Conservation (phyloP, 2,329 filamentous ascomycete species). For the Reticulascus tulasneorum region DNA sequence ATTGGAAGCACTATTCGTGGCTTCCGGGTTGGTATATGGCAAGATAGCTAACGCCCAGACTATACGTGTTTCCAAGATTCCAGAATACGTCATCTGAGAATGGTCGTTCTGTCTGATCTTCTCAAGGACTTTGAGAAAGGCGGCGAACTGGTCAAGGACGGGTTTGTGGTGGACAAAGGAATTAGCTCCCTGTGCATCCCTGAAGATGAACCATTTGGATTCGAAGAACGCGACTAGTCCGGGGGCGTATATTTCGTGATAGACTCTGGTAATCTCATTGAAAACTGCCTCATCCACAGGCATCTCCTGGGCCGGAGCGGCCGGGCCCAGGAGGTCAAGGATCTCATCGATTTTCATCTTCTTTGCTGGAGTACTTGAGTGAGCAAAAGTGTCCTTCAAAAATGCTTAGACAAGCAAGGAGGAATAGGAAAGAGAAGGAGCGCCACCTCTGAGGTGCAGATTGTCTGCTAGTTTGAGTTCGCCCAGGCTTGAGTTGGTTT, state of each 20-base stretch:
- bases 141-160: constrained; percentile 63
- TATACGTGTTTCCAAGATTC: constrained; percentile 52
- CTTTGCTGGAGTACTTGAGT: constrained; percentile 47
- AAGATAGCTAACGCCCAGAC: constrained; percentile 58
- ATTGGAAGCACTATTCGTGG: constrained; percentile 28
- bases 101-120: constrained; percentile 46
- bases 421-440: constrained; percentile 30
- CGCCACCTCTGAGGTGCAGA: constrained; percentile 48
- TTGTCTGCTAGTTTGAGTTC: constrained; percentile 17
- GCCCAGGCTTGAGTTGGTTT: constrained; percentile 23
- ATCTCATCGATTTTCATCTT: constrained; percentile 73
- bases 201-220: constrained; percentile 71
- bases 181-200: constrained; percentile 37
- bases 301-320: constrained; percentile 51
- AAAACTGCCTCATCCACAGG: constrained; percentile 48
- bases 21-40: constrained; percentile 35
- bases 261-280: constrained; percentile 67
- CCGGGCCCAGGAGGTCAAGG: constrained; percentile 56
- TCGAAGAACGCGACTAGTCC: constrained; percentile 76
- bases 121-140: constrained; percentile 55
- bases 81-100: constrained; percentile 49
- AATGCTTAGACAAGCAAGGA: constrained; percentile 24
- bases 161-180: constrained; percentile 48
- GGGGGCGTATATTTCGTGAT: constrained; percentile 70
- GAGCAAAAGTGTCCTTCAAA: constrained; percentile 34